Conservation (phyloP, 2,329 filamentous ascomycete genomes). For the Pseudodiploospora longispora region DNA sequence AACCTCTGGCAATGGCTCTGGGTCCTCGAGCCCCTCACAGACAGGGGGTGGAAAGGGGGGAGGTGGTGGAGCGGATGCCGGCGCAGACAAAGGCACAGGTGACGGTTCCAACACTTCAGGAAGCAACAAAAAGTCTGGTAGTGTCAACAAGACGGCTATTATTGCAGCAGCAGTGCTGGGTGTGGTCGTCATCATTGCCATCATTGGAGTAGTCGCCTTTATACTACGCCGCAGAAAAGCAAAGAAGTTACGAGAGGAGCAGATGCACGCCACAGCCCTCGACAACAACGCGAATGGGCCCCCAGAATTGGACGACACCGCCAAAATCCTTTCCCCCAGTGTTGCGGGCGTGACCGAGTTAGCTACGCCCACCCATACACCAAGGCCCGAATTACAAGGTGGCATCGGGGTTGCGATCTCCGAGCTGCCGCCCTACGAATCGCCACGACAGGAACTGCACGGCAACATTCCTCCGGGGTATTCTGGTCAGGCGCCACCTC, state of each 20-base stretch:
- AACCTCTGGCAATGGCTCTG: slow-evolving; percentile 9
- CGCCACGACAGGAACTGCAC: slow-evolving; percentile 20
- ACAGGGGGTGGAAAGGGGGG: slow-evolving; percentile 1
- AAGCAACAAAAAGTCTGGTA: not conserved
- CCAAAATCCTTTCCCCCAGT: slow-evolving; percentile 3
- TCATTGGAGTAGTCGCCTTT: slow-evolving; percentile 24
- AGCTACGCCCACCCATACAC: slow-evolving; percentile 17
- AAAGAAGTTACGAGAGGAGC: slow-evolving; percentile 14
- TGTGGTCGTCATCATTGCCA: slow-evolving; percentile 16
- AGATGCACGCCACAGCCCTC: slow-evolving; percentile 11
- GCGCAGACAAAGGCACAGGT: not conserved
- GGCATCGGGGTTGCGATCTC: slow-evolving; percentile 11
- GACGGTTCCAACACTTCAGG: slow-evolving; percentile 1
- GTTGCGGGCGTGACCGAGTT: slow-evolving; percentile 11
- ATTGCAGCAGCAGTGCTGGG: slow-evolving; percentile 27
- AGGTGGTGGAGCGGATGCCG: not conserved
- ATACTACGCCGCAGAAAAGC: slow-evolving; percentile 28
- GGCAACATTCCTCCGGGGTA: slow-evolving; percentile 13
- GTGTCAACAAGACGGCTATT: slow-evolving; percentile 19
- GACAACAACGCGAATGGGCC: slow-evolving; percentile 8
- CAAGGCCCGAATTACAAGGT: slow-evolving; percentile 17
- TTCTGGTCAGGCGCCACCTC: slow-evolving; percentile 10
- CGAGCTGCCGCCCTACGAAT: slow-evolving; percentile 17
- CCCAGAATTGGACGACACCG: slow-evolving; percentile 18
- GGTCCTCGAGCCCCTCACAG: slow-evolving; percentile 6